Conservation (phyloP, 177 flowering plant species). For the Vitis hybrid region DNA sequence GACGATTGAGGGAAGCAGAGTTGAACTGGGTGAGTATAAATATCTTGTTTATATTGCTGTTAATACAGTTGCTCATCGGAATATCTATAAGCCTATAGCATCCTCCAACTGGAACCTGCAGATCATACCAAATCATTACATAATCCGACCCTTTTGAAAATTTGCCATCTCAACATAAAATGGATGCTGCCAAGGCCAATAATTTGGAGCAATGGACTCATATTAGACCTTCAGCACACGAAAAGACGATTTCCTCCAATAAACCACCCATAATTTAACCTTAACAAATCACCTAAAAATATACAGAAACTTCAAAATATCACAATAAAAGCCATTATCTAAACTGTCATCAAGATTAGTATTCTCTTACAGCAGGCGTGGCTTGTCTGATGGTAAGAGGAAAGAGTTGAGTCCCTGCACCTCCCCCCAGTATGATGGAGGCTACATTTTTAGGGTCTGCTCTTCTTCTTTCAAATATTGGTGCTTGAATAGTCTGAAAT, state of each 20-base stretch:
- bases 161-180: neutral
- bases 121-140: slow-evolving; percentile 5
- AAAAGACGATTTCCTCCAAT: too few relatives aligned
- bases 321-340: neutral
- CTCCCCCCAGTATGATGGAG: slow-evolving; percentile 83
- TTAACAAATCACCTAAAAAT: neutral
- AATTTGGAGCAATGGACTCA: neutral
- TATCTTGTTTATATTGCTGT: slow-evolving; percentile 89
- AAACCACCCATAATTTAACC: neutral
- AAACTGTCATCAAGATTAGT: neutral
- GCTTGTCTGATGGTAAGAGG: slow-evolving; percentile 83
- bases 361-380: slow-evolving; percentile 73
- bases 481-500: slow-evolving; percentile 45
- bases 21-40: slow-evolving; percentile 91
- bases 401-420: slow-evolving; percentile 73
- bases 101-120: slow-evolving; percentile 93
- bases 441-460: slow-evolving; percentile 76
- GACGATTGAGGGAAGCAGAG: slow-evolving; percentile 88
- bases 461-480: slow-evolving; percentile 38
- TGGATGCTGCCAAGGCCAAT: neutral
- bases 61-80: slow-evolving; percentile 98
- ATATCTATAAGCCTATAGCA: slow-evolving; percentile 93
- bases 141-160: neutral
- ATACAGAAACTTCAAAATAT: neutral
- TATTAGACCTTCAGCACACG: neutral